A percentile compares a stretch with the other conserved stretches of the same genome.
Conservation (phyloP, 495 filamentous ascomycete genomes). For the Aspergillus bridgeri region DNA sequence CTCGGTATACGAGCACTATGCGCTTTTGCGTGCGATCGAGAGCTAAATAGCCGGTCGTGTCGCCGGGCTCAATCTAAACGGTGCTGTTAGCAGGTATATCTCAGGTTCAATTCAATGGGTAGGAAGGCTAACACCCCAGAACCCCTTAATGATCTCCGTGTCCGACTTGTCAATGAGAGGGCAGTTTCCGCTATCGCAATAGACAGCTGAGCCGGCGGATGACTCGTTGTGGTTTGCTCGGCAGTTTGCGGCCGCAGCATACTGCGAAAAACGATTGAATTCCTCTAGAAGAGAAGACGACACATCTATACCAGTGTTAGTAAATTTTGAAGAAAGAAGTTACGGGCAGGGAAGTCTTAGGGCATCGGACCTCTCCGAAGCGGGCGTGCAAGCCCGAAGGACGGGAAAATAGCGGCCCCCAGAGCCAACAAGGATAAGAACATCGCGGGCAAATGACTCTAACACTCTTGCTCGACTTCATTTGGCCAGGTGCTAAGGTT, state of each 20-base stretch:
- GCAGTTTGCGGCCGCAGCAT: constrained; percentile 60
- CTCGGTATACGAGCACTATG: constrained; percentile 61
- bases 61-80: constrained; percentile 31
- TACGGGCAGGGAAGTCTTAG: background rate
- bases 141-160: constrained; percentile 48
- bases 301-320: background rate
- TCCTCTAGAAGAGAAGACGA: background rate
- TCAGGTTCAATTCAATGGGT: background rate
- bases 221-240: constrained; percentile 35
- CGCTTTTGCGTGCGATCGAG: constrained; percentile 50
- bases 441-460: background rate
- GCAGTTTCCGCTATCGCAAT: constrained; percentile 51
- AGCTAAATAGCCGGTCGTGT: constrained; percentile 59
- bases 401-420: background rate
- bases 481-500: background rate
- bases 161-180: constrained; percentile 47
- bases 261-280: constrained; percentile 38
- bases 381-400: background rate
- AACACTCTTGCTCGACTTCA: background rate
- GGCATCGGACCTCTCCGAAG: background rate
- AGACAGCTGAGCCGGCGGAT: constrained; percentile 31
- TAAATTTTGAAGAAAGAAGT: too few species aligned
- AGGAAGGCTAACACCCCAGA: constrained; percentile 44
- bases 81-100: background rate
- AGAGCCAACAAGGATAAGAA: background rate